These are phyloP conservation scores for Lecanicillium sp. DNA, from an alignment of 2,329 filamentous ascomycete genomes.

Conservation along the genomic window DNA sequence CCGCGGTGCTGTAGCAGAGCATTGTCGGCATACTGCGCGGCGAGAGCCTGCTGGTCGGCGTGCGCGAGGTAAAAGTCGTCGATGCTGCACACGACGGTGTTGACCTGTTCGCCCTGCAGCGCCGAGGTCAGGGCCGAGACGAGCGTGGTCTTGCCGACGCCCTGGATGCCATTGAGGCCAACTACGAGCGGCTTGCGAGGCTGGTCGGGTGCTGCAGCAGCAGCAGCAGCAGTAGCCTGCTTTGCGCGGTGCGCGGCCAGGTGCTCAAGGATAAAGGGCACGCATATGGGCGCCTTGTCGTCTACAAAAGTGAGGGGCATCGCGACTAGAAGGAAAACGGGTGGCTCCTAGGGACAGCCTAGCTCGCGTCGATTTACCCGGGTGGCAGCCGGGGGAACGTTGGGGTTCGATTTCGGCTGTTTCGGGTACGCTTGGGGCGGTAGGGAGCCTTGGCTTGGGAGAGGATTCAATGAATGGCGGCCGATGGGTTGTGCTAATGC, in stretches of 20 bases:
- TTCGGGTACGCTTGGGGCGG: no score
- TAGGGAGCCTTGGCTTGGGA: no score
- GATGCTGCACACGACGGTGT: constrained; percentile 70
- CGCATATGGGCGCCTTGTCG: constrained; percentile 71
- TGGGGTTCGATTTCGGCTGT: no score
- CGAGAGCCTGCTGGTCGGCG: constrained; percentile 57
- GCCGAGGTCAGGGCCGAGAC: constrained; percentile 58
- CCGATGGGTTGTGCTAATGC: no score
- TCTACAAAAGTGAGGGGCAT: constrained; percentile 45
- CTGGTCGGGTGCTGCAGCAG: constrained; percentile 29
- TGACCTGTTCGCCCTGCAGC: constrained; percentile 47
- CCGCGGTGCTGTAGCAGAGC: constrained; percentile 73
- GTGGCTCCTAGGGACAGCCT: no score
- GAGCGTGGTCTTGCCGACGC: constrained; percentile 86
- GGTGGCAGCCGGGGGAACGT: no score
- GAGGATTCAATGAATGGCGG: no score
- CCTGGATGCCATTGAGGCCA: constrained; percentile 86
- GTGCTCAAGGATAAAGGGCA: constrained; percentile 65
- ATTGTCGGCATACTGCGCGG: constrained; percentile 59
- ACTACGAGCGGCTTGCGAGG: constrained; percentile 62
- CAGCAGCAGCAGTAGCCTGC: not conserved
- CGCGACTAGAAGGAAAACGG: no score
- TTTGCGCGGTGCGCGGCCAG: constrained; percentile 40
- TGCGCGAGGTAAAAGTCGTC: constrained; percentile 86
- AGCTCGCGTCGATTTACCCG: no score